Evolutionary conservation across 2,329 filamentous ascomycete genomes (phyloP), one percentile per base, ranked within the genome.

Genomic region (Phialophora chinensis): DNA sequence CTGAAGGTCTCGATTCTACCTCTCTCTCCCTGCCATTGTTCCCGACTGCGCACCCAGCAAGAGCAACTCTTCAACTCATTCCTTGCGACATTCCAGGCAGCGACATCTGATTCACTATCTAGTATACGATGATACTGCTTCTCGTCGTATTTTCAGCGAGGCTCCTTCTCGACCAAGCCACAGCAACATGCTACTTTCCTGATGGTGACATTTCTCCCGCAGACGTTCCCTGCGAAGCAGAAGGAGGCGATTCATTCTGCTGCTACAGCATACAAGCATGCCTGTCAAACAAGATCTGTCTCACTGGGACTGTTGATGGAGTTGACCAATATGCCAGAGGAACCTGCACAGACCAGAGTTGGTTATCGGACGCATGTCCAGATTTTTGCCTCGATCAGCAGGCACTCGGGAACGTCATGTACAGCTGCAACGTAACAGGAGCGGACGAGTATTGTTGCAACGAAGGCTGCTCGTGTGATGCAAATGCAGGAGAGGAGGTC

Each of bases 191-290:
- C 69, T 79, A 74, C 66, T 78, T 72, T 54, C 77, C 77, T 6
- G 71, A 76, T 66, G 75, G 77, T 10, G 63, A 63, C 20, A 42
- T 75, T 12, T 70, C 76, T 6, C 60, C 68, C 6, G 71, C 75
- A 57, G 74, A 79, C 65, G 69, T 69, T 0, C 75, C 78, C 1
- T 80, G 78, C 66, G 33, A 65, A 11, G 69, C 73, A 54, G 70
- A 66, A 44, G 74, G 71, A 1, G 60, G 61, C 1, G 68, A 77
- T 31, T 75, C 78, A 0, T 66, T 72, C 0, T 79, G 78, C 68
- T 79, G 78, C 63, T 76, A 76, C 2, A 73, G 74, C n/a, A 77
- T 75, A 7, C 79, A 75, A 54, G 77, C 77, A 0, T 80, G 78
- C 63, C 69, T 78, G 2, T 75, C 72, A 33, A 78, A 77, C 66